Evolutionary conservation across 2,329 filamentous ascomycete species (phyloP).

Genomic region (Proliferodiscus dingleyae): DNA sequence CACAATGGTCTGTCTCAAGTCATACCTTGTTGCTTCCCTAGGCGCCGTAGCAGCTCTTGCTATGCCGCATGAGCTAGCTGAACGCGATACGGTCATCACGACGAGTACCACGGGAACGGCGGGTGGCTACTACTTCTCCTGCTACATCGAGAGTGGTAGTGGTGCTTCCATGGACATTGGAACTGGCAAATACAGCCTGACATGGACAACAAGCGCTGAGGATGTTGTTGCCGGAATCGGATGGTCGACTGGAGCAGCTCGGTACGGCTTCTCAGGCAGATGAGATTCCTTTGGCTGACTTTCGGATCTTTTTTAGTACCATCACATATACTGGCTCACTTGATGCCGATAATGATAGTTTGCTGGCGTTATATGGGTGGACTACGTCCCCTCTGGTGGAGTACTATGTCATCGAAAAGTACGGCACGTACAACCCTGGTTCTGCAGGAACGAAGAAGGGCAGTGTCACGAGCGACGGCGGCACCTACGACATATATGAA

Average conservation of each 20-base stretch:
- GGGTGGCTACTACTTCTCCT: conserved; percentile 14
- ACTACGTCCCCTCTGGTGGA: conserved; percentile 49
- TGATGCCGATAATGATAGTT: conserved; percentile 34
- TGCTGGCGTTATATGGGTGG: conserved; percentile 54
- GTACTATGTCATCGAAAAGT: conserved; percentile 54
- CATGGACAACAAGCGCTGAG: neutral
- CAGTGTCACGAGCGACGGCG: conserved; percentile 46
- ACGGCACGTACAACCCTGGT: conserved; percentile 37
- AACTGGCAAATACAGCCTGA: conserved; percentile 7
- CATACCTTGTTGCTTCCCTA: neutral
- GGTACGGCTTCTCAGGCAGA: neutral
- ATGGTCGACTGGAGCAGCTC: conserved; percentile 12
- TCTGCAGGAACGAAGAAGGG: conserved; percentile 44
- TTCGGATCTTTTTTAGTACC: conserved; percentile 4
- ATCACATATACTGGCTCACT: conserved; percentile 39
- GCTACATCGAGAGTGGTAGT: conserved; percentile 8
- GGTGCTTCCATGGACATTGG: conserved; percentile 1
- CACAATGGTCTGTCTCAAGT: neutral
- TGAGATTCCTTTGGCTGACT: neutral
- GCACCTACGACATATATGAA: conserved; percentile 44
- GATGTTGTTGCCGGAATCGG: conserved; percentile 20
- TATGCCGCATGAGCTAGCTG: neutral
- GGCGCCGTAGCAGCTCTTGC: conserved; percentile 7
- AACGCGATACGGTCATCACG: neutral
- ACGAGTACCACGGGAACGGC: conserved; percentile 5